phyloP scores from a whole-genome alignment of 805 yeast genomes.

The Spathaspora girioi region DNA sequence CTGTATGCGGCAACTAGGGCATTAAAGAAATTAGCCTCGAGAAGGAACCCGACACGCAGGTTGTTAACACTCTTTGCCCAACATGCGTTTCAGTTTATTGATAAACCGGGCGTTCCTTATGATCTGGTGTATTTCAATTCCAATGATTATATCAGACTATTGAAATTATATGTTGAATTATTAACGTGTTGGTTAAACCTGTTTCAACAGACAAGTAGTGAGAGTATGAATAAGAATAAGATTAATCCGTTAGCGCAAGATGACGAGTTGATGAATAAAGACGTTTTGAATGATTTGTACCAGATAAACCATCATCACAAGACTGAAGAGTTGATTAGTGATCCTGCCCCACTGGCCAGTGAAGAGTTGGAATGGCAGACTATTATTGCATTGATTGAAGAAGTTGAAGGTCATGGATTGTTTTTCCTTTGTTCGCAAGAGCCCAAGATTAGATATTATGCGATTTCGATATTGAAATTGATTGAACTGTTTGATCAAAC shows the following conservation, averaged over 20 bases:
- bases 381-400: conserved; percentile 83
- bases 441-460: conserved; percentile 66
- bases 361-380: conserved; percentile 76
- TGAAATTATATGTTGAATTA: conserved; percentile 74
- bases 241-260: conserved; percentile 26
- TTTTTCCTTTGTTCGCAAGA: conserved; percentile 91
- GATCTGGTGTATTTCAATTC: conserved; percentile 60
- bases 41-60: conserved; percentile 58
- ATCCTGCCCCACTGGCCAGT: conserved; percentile 20
- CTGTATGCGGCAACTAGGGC: conserved; percentile 62
- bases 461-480: conserved; percentile 68
- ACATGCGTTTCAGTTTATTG: conserved; percentile 76
- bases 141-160: conserved; percentile 52
- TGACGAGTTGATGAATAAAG: conserved; percentile 34
- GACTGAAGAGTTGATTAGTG: conserved; percentile 28
- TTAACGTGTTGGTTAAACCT: conserved; percentile 79
- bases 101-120: conserved; percentile 46
- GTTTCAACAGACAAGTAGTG: conserved; percentile 32
- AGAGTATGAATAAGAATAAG: conserved; percentile 11
- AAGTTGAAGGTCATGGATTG: conserved; percentile 92
- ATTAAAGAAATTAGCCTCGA: conserved; percentile 61
- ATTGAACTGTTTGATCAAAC: conserved; percentile 89
- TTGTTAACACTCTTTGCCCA: conserved; percentile 74
- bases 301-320: conserved; percentile 44
- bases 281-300: conserved; percentile 38